Percentiles rank a stretch among this genome's conserved stretches.
Conservation (phyloP, 176 grass and related monocot species). For the Avena eriantha region DNA sequence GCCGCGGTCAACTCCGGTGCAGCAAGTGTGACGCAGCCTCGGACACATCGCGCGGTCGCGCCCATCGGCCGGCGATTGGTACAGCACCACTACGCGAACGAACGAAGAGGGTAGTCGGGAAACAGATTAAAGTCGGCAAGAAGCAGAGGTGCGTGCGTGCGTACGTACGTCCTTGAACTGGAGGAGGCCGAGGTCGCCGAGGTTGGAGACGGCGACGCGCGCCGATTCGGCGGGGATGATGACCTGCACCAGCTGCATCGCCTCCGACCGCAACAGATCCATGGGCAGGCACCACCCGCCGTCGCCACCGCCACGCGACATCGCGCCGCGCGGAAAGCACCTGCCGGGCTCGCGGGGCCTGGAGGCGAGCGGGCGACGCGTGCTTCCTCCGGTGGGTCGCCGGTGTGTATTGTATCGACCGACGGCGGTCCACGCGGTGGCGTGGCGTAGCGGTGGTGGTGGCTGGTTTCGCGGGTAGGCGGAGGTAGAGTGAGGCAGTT, state of each 20-base stretch:
- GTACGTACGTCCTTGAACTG: conserved; percentile 92
- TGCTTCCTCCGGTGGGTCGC: conserved; percentile 14
- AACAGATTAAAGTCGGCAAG: conserved; percentile 1
- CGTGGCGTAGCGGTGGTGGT: background rate
- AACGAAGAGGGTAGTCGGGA: too few relatives aligned
- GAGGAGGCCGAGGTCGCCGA: conserved; percentile 89
- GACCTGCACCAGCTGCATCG: conserved; percentile 97
- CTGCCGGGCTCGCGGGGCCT: background rate
- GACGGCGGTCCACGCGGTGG: background rate
- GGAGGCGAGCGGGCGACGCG: background rate
- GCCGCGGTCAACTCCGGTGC: background rate
- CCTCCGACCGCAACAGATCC: conserved; percentile 99
- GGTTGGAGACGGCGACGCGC: conserved; percentile 77
- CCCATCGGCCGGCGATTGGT: too few relatives aligned
- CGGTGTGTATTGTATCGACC: background rate
- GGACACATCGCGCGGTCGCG: too few relatives aligned
- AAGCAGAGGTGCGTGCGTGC: background rate
- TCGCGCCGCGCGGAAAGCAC: background rate
- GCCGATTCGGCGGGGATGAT: conserved; percentile 89
- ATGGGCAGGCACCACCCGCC: conserved; percentile 73
- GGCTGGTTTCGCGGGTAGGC: background rate
- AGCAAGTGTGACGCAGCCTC: too few relatives aligned
- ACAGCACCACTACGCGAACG: too few relatives aligned
- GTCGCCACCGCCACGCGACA: conserved; percentile 37
- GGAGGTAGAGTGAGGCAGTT: too few relatives aligned